Evolutionary conservation across 805 yeast genomes (phyloP), one percentile per base, ranked within the genome.

Genomic region (Grigorovia humatica): DNA sequence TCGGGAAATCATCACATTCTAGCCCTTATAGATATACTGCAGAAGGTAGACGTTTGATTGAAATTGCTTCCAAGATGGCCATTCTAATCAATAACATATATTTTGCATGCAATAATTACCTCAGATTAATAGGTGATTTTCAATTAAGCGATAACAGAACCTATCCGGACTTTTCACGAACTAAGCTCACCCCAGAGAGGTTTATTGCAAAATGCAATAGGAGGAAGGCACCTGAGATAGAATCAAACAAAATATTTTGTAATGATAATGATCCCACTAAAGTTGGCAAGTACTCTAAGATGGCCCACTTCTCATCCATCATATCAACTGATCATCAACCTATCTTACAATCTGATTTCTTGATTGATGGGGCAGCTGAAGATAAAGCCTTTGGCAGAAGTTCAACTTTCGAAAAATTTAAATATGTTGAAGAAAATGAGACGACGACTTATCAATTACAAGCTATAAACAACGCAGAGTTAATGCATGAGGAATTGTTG

Each of bases 21-120:
- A 59, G 66, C 58, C 55, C 59, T 3, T 84, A 82, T 56, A 75
- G 72, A 52, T 81, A 80, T 59, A 79, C 89, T 0, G 72, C 72
- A 44, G 89, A 85, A 63, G 91, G 91, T 18, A 82, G 81, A 48
- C 75, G 74, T 13, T 72, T 85, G 62, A 79, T 83, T 48, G 75
- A 76, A 40, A 75, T 79, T 44, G 77, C 84, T 1, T 74, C 85
- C 2, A 75, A 75, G 55, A 81, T 83, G 81, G 71, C 85, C 23
- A 73, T 74, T 47, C 70, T 80, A 1, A 79, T 81, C 23, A 63
- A 78, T 11, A 59, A 65, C 19, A 77, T 83, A 1, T 71, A 80
- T 19, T 59, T 66, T 1, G 77, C 80, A 9, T 80, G 83, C 50
- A 65, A 76, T 55, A 74, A 70, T 51, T 71, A 81, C 44, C 63